Evolutionary conservation across 768 basidiomycete genomes (phyloP).

Genomic region (Naganishia friedmannii): DNA sequence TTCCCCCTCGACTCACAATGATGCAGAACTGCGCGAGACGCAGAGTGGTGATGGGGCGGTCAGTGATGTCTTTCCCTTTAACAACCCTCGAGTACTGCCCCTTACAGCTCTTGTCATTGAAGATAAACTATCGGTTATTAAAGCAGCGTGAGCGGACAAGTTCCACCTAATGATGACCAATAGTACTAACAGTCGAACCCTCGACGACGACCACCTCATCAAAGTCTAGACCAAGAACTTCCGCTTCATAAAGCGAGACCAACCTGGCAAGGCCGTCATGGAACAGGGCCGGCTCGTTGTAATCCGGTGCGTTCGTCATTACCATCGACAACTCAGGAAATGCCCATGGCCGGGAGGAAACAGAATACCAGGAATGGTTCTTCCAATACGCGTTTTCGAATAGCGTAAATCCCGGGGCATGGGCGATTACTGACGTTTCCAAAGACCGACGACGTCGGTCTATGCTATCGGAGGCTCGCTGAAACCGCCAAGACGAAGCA

Average conservation of each 20-base stretch:
- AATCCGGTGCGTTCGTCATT: conserved; percentile 15
- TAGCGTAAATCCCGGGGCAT: conserved; percentile 39
- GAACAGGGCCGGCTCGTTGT: conserved; percentile 10
- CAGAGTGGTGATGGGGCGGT: neutral
- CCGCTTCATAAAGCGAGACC: conserved; percentile 27
- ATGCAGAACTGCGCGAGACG: conserved; percentile 28
- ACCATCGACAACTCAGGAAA: conserved; percentile 31
- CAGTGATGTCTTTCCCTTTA: neutral
- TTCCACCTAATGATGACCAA: too few species aligned
- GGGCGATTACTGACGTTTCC: conserved; percentile 28
- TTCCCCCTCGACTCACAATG: conserved; percentile 32
- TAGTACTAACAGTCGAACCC: conserved; percentile 34
- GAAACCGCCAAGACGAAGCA: neutral
- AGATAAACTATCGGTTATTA: conserved; percentile 32
- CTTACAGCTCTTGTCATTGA: conserved; percentile 41
- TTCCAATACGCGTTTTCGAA: conserved; percentile 41
- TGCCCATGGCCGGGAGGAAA: conserved; percentile 40
- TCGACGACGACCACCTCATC: conserved; percentile 27
- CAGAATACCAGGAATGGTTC: conserved; percentile 36
- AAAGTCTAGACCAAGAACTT: conserved; percentile 29
- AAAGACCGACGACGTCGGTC: neutral
- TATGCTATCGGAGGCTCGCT: neutral
- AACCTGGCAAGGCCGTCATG: conserved; percentile 23
- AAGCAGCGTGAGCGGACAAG: neutral
- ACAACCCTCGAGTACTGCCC: neutral